Evolutionary conservation across 805 yeast species (phyloP).

Genomic region (Zygotorulaspora danielsina): DNA sequence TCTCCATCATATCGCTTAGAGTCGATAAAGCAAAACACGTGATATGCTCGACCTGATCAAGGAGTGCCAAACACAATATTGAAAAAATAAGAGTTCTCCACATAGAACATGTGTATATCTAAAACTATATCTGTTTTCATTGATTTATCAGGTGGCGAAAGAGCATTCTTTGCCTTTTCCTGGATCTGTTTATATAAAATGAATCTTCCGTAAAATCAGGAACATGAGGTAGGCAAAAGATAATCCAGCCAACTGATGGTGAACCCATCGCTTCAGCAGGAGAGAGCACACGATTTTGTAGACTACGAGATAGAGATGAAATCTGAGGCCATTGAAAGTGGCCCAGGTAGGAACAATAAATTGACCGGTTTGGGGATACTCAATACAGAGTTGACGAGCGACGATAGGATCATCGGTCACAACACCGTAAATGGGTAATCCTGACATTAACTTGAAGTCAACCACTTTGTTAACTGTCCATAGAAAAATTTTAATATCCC

Average conservation of each 20-base stretch:
- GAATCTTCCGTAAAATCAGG: slow-evolving; percentile 18
- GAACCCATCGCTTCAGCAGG: slow-evolving; percentile 27
- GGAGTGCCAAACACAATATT: too few relatives aligned
- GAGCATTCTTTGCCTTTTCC: too few relatives aligned
- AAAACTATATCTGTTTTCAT: slow-evolving; percentile 1
- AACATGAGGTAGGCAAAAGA: slow-evolving; percentile 25
- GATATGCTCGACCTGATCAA: too few relatives aligned
- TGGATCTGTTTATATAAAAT: slow-evolving; percentile 17
- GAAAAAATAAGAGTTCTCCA: too few relatives aligned
- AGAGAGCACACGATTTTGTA: slow-evolving; percentile 21
- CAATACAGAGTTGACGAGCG: slow-evolving; percentile 17
- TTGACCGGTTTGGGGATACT: slow-evolving; percentile 7
- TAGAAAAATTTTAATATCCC: slow-evolving; percentile 39
- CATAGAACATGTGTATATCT: too few relatives aligned
- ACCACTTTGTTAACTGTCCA: slow-evolving; percentile 50
- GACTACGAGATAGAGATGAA: slow-evolving; percentile 18
- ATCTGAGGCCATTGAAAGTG: slow-evolving; percentile 27
- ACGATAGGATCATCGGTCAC: slow-evolving; percentile 32
- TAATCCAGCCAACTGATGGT: slow-evolving; percentile 20
- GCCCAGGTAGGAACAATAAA: slow-evolving; percentile 19
- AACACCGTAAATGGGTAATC: slow-evolving; percentile 32
- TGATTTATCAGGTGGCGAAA: too few relatives aligned
- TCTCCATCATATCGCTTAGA: too few relatives aligned
- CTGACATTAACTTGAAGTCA: slow-evolving; percentile 28
- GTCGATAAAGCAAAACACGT: too few relatives aligned